Base-by-base conservation (phyloP, 1,284 basidiomycete species). In the Phylloboletellus chloephorus region DNA sequence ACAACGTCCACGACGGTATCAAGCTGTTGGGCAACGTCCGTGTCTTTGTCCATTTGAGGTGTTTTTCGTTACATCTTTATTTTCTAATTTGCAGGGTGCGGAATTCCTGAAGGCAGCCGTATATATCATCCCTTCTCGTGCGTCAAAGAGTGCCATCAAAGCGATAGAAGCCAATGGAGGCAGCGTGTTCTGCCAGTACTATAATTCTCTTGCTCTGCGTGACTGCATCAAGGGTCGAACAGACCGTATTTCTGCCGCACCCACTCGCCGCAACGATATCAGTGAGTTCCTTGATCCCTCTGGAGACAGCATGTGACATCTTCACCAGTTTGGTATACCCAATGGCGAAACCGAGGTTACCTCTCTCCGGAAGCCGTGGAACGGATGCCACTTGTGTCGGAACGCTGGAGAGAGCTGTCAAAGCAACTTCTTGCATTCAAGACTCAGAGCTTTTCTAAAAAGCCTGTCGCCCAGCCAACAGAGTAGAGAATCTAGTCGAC, bases 101-200 rank as follows among this genome's bases (percentile, higher is more conserved):
- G 64, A 78, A 48, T 71, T 80, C 46, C 69, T 94, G 47, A 81
- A 76, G 44, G 73, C 82, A 4, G 74, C 88, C 4, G 74, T 99
- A 19, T 79, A 91, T 56, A 79, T 98, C 34, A 76, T 79, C 13
- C 79, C 93, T 22, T 91, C 92, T 4, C 76, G 88, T 44, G 95
- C 90, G 11, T 92, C 90, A 5, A 81, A 88, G 58, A 77, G 78
- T 35, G 94, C 95, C 2, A 92, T 97, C 39, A 64, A 77, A 37
- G 88, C 91, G 0, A 79, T 98, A 42, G 88, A 98, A 58, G 69
- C 68, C 8, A 74, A 73, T 4, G 91, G 93, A 12, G 96, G 95
- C 13, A 78, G 78, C 34, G 80, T 98, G 16, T 79, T 87, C 37
- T 94, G 92, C 67, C 84, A 90, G 54, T 97, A 92, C 64, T 95